These are phyloP conservation scores for Fusarium concolor DNA, from an alignment of 2,329 filamentous ascomycete species.

Conservation along the genomic window DNA sequence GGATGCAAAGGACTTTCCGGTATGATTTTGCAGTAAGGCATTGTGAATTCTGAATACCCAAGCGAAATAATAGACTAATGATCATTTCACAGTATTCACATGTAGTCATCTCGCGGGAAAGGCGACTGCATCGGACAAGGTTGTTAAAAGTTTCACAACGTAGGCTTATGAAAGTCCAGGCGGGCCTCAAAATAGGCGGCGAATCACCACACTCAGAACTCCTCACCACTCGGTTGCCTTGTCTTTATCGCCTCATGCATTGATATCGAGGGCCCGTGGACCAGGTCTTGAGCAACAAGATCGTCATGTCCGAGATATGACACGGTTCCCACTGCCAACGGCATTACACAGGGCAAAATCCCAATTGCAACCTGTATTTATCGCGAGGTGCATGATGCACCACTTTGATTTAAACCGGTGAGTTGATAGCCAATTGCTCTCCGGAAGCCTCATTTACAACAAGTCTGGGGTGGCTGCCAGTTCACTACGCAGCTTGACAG, in stretches of 20 bases:
- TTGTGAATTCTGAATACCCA: too few relatives aligned
- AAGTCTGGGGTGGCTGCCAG: constrained; percentile 13
- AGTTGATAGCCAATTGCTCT: constrained; percentile 10
- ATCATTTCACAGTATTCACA: neutral
- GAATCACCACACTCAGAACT: neutral
- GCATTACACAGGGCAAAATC: too few relatives aligned
- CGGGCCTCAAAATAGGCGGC: constrained; percentile 7
- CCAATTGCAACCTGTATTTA: neutral
- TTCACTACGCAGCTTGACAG: constrained; percentile 8
- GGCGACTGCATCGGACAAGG: neutral
- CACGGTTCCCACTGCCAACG: neutral
- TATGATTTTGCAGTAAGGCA: neutral
- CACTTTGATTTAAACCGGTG: neutral
- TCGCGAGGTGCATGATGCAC: neutral
- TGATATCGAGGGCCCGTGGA: neutral
- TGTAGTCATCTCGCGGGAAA: neutral
- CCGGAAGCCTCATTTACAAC: constrained; percentile 1
- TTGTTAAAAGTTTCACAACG: neutral
- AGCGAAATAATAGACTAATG: neutral
- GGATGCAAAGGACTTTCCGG: too few relatives aligned
- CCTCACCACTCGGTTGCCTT: neutral
- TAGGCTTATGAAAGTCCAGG: neutral
- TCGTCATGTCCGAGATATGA: constrained; percentile 16
- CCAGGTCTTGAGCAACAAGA: neutral
- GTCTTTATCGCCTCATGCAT: neutral